Conservation (phyloP, 1,284 basidiomycete genomes). For the Tausonia pullulans region DNA sequence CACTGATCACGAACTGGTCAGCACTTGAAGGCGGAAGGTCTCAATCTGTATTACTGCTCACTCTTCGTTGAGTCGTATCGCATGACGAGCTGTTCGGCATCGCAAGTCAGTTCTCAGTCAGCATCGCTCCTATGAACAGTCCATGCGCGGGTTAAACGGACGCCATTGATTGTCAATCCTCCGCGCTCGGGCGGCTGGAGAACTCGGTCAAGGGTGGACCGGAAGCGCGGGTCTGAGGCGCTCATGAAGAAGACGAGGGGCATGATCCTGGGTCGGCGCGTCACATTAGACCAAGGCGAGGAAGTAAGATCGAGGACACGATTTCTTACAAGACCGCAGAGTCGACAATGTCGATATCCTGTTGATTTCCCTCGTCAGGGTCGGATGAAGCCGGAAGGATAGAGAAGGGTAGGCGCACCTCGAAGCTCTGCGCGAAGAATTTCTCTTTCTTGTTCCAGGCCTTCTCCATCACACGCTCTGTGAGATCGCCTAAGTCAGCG, state of each 20-base stretch:
- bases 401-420: conserved; percentile 16
- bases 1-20: conserved; percentile 49
- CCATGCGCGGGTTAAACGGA: conserved; percentile 14
- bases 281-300: too few relatives aligned
- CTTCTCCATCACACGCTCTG: conserved; percentile 56
- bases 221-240: conserved; percentile 2
- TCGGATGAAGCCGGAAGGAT: too few relatives aligned
- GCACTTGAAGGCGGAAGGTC: conserved; percentile 17
- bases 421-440: conserved; percentile 36
- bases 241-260: conserved; percentile 1
- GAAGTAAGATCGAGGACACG: too few relatives aligned
- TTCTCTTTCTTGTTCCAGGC: conserved; percentile 32
- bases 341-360: conserved; percentile 35
- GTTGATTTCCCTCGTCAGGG: too few relatives aligned
- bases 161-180: conserved; percentile 65
- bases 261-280: conserved; percentile 12
- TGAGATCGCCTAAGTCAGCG: background rate
- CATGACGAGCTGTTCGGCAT: conserved; percentile 45
- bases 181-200: conserved; percentile 48
- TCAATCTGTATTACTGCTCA: background rate
- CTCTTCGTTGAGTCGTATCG: conserved; percentile 62
- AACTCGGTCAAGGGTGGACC: background rate
- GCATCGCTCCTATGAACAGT: background rate
- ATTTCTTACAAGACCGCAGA: conserved; percentile 27
- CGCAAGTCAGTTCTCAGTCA: conserved; percentile 7